Evolutionary conservation across 306 rosid species (phyloP), one percentile per base, ranked within the genome.

Genomic region (Sechiopsis laciniata): DNA sequence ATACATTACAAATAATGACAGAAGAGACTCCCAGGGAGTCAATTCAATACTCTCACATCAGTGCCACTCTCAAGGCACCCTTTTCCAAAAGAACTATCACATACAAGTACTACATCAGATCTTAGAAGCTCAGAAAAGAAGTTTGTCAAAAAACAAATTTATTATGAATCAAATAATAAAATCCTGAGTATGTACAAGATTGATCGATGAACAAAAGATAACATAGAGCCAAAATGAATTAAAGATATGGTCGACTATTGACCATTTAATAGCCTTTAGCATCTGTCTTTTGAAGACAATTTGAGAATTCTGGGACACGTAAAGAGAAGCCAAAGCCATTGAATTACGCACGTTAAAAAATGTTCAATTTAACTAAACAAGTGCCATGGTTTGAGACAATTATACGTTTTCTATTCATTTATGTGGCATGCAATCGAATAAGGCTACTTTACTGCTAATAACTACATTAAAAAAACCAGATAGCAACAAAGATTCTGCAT

Each of bases 61-160:
- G 22, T 13, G 13, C 58, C 42, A 21, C 42, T 48, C 56, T 50
- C 42, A 22, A 69, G 73, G 22, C 13, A 50, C 22, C 45, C 4
- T n/a, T 67, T 69, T 69, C 58, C 58, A 77, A 55, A 21, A 69
- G 11, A 69, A 13, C 55, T 42, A 69, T 50, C 58, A 69, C 45
- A 69, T 50, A 20, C 57, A 69, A 67, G 72, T 46, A 10, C 55
- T 67, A 45, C 53, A 40, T 67, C 72, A 21, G 37, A 67, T 67
- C 37, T 67, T 67, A 67, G 72, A 45, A 40, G 72, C 37, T 56
- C 56, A 45, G 7, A 67, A 67, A 66, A 66, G 19, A 46, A 46
- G 53, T 17, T 40, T 12, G 35, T 17, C 37, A 6, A 45, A 66
- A 19, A 65, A n/a, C 12, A 29, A 63, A 37, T 5, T 42, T 24